Conservation (phyloP, 2,329 filamentous ascomycete species). For the Pezicula radicicola region DNA sequence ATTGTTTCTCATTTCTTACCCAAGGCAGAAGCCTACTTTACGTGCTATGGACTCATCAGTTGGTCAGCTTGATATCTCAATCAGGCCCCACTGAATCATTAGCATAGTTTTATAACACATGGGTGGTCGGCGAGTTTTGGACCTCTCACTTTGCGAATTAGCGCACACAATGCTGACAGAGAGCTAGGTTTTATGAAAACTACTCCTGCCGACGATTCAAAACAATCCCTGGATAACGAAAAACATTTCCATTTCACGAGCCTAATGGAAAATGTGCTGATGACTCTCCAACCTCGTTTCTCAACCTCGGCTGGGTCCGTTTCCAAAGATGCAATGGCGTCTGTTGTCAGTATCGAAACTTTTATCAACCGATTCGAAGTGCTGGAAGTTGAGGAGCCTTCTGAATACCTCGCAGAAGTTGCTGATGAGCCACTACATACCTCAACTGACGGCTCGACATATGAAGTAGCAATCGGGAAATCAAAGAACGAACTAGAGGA, state of each 20-base stretch:
- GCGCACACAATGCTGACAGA: no score
- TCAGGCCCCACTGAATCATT: no score
- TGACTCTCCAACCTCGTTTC: conserved; percentile 10
- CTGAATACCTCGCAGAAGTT: not conserved
- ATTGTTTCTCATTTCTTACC: no score
- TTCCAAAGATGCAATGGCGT: not conserved
- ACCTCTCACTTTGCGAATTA: no score
- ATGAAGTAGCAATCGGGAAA: not conserved
- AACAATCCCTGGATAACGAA: conserved; percentile 1
- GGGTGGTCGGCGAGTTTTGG: no score
- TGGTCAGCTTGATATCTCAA: no score
- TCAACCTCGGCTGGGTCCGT: not conserved
- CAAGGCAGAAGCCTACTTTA: no score
- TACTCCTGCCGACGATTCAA: not conserved
- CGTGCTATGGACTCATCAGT: no score
- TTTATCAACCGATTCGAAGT: conserved; percentile 9
- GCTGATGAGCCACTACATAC: not conserved
- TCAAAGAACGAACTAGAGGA: not conserved
- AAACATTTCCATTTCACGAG: conserved; percentile 7
- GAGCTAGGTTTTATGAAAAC: not conserved
- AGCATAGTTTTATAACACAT: no score
- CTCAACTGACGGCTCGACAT: not conserved
- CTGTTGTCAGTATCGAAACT: not conserved
- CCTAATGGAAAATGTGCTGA: conserved; percentile 11
- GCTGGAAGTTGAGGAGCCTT: conserved; percentile 11